Conservation (phyloP, 1,284 basidiomycete species). For the Ganoderma lucidum region DNA sequence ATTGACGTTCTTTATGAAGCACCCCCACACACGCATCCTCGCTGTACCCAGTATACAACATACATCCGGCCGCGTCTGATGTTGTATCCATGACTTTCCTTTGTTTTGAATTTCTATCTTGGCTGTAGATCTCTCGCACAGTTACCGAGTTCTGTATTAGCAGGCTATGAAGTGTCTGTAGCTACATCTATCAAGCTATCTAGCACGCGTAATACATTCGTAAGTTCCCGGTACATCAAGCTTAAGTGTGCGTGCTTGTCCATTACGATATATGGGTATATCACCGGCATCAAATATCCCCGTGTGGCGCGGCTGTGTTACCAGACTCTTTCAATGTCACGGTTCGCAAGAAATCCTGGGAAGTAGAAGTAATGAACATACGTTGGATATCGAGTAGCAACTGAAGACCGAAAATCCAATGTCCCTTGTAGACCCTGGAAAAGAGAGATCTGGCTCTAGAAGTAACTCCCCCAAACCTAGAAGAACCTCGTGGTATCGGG, state of each 20-base stretch:
- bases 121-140: neutral
- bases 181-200: too few relatives aligned
- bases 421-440: neutral
- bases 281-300: neutral
- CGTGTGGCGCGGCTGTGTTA: too few relatives aligned
- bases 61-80: conserved; percentile 7
- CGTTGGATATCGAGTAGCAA: too few relatives aligned
- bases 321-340: too few relatives aligned
- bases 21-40: conserved; percentile 11
- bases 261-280: neutral
- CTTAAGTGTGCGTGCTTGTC: neutral
- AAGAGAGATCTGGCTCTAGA: neutral
- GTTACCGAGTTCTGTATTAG: conserved; percentile 6
- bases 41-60: conserved; percentile 18
- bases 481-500: conserved; percentile 39
- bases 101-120: neutral
- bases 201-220: neutral
- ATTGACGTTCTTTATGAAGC: conserved; percentile 4
- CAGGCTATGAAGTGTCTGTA: conserved; percentile 2
- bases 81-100: conserved; percentile 16
- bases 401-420: neutral
- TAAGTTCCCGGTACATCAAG: neutral
- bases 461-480: conserved; percentile 19
- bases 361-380: neutral
- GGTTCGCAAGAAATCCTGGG: neutral